Conservation (phyloP, 192 early-diverging fungal genomes). For the Coemansia sp. region DNA sequence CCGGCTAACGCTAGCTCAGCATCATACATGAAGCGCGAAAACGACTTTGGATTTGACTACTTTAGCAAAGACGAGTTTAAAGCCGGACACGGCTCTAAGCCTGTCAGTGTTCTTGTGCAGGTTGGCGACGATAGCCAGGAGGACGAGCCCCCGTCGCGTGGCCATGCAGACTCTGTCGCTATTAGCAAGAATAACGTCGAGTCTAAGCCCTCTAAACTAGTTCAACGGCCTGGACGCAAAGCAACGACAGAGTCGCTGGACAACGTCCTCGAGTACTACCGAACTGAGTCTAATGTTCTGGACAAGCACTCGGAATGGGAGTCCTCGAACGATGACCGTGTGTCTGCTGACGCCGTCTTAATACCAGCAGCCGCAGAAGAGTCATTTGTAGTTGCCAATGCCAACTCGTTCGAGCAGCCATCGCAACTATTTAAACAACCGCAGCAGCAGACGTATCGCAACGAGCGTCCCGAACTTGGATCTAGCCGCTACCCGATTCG, state of each 20-base stretch:
- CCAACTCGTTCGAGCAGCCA: background rate
- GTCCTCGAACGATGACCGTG: background rate
- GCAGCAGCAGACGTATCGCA: background rate
- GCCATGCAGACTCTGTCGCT: background rate
- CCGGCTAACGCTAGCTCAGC: constrained; percentile 3
- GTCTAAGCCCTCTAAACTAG: no score
- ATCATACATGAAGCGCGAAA: background rate
- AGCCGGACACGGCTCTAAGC: constrained; percentile 16
- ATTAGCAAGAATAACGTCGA: no score
- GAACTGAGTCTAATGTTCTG: constrained; percentile 12
- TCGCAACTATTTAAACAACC: background rate
- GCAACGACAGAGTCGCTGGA: constrained; percentile 46
- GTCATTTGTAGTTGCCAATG: background rate
- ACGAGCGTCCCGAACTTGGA: constrained; percentile 4
- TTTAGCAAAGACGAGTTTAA: constrained; percentile 4
- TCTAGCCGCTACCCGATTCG: constrained; percentile 18
- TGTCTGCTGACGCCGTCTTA: background rate
- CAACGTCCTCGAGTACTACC: constrained; percentile 51
- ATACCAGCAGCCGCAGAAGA: background rate
- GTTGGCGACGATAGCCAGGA: constrained; percentile 34
- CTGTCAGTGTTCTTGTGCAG: constrained; percentile 40
- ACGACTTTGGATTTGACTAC: constrained; percentile 5
- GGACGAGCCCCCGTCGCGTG: background rate
- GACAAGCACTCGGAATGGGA: constrained; percentile 5
- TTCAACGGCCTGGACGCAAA: constrained; percentile 19